Percentiles rank a stretch among this genome's conserved stretches.
Conservation (phyloP, 768 basidiomycete genomes). For the Leccinum broughii region DNA sequence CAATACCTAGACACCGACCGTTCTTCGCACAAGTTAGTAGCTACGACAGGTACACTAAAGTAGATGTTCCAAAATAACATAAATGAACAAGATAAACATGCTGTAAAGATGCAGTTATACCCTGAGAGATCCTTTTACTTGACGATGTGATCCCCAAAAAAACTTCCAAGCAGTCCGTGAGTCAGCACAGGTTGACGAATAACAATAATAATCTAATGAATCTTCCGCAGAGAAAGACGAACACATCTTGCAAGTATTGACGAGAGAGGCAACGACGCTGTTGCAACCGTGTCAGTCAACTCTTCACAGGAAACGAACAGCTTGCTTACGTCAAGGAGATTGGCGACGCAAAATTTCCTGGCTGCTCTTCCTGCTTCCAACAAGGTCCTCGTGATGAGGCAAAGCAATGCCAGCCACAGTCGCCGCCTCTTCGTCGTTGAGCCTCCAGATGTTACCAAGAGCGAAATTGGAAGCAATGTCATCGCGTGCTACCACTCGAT, state of each 20-base stretch:
- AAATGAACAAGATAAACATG: slow-evolving; percentile 41
- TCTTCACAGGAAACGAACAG: neutral
- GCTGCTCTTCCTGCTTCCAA: slow-evolving; percentile 42
- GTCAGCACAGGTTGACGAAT: slow-evolving; percentile 27
- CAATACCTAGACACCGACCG: slow-evolving; percentile 7
- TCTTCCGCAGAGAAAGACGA: slow-evolving; percentile 22
- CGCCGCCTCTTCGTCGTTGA: slow-evolving; percentile 72
- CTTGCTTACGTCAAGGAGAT: slow-evolving; percentile 26
- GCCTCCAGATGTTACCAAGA: slow-evolving; percentile 62
- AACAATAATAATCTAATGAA: slow-evolving; percentile 34
- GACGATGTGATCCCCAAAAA: slow-evolving; percentile 25
- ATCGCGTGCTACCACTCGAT: slow-evolving; percentile 26
- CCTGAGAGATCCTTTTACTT: slow-evolving; percentile 34
- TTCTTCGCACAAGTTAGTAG: slow-evolving; percentile 5
- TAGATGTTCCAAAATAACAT: slow-evolving; percentile 38
- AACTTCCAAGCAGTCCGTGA: slow-evolving; percentile 36
- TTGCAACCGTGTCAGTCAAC: neutral
- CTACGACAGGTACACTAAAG: slow-evolving; percentile 32
- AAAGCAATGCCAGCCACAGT: slow-evolving; percentile 51
- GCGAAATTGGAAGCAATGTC: slow-evolving; percentile 34
- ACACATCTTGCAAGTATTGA: slow-evolving; percentile 7
- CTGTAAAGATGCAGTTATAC: slow-evolving; percentile 35
- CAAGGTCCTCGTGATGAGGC: slow-evolving; percentile 40
- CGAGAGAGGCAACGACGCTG: slow-evolving; percentile 1
- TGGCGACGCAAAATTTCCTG: slow-evolving; percentile 37